These are phyloP conservation scores for Kazachstania viticola DNA, from an alignment of 805 yeast species.

Conservation along the genomic window DNA sequence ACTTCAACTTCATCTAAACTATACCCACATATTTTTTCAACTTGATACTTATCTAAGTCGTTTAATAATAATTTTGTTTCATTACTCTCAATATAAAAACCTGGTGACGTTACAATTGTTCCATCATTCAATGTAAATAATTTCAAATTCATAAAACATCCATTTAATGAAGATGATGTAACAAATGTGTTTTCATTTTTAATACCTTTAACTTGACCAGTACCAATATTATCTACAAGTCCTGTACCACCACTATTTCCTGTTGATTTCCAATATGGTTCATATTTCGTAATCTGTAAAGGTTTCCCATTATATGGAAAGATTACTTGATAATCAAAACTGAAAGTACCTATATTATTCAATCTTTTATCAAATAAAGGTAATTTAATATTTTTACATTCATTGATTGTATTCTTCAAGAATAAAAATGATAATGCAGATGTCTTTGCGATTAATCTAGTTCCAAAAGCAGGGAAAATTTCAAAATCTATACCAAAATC, in stretches of 20 bases:
- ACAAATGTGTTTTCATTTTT: conserved; percentile 35
- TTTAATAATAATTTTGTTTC: no score
- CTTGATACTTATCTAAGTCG: no score
- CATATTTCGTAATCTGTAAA: conserved; percentile 74
- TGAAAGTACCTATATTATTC: conserved; percentile 69
- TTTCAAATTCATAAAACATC: conserved; percentile 59
- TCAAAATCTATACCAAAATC: conserved; percentile 76
- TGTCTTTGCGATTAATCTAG: conserved; percentile 81
- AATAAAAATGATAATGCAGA: conserved; percentile 54
- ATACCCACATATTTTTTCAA: no score
- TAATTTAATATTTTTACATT: conserved; percentile 31
- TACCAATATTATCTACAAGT: neutral
- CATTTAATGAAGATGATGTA: conserved; percentile 82
- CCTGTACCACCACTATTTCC: conserved; percentile 29
- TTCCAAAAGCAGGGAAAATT: conserved; percentile 88
- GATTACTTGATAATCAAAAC: conserved; percentile 69
- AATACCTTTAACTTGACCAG: neutral
- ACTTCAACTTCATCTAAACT: no score
- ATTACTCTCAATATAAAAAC: no score
- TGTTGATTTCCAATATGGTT: conserved; percentile 91
- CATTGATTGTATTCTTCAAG: conserved; percentile 28
- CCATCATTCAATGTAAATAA: conserved; percentile 72
- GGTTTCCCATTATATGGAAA: conserved; percentile 81
- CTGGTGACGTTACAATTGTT: conserved; percentile 73
- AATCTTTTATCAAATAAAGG: conserved; percentile 78